These are phyloP conservation scores for Kwoniella botswanensis DNA, from an alignment of 768 basidiomycete genomes.

Conservation along the genomic window DNA sequence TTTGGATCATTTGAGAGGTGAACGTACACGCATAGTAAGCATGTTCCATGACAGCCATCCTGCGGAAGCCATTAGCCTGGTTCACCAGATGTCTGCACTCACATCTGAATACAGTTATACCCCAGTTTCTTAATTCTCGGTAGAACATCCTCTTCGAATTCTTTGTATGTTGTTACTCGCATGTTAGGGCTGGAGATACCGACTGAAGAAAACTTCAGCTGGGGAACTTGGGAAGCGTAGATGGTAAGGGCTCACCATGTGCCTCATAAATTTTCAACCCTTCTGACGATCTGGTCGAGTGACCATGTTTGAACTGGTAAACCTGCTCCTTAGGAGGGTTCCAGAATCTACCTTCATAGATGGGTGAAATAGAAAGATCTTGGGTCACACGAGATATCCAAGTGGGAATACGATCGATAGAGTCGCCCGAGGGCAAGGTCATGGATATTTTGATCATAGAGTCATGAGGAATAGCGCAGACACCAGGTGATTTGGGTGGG, in stretches of 20 bases:
- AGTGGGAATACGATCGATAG: slow-evolving; percentile 88
- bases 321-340: slow-evolving; percentile 76
- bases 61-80: slow-evolving; percentile 20
- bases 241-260: slow-evolving; percentile 62
- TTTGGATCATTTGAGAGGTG: slow-evolving; percentile 50
- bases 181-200: slow-evolving; percentile 90
- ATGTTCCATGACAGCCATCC: slow-evolving; percentile 97
- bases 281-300: slow-evolving; percentile 66
- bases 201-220: slow-evolving; percentile 60
- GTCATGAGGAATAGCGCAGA: slow-evolving; percentile 87
- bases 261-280: slow-evolving; percentile 86
- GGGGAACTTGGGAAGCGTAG: not conserved
- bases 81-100: slow-evolving; percentile 8
- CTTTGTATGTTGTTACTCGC: slow-evolving; percentile 91
- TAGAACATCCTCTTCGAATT: slow-evolving; percentile 83
- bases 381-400: slow-evolving; percentile 98
- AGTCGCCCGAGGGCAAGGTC: slow-evolving; percentile 74
- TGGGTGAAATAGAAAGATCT: slow-evolving; percentile 82
- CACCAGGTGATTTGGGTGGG: slow-evolving; percentile 70
- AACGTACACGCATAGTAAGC: slow-evolving; percentile 89
- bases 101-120: slow-evolving; percentile 93
- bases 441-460: slow-evolving; percentile 96
- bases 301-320: slow-evolving; percentile 79
- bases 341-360: slow-evolving; percentile 99
- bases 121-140: slow-evolving; percentile 88